Evolutionary conservation across 495 filamentous ascomycete genomes (phyloP).

Genomic region (Neurospora tetraspora): DNA sequence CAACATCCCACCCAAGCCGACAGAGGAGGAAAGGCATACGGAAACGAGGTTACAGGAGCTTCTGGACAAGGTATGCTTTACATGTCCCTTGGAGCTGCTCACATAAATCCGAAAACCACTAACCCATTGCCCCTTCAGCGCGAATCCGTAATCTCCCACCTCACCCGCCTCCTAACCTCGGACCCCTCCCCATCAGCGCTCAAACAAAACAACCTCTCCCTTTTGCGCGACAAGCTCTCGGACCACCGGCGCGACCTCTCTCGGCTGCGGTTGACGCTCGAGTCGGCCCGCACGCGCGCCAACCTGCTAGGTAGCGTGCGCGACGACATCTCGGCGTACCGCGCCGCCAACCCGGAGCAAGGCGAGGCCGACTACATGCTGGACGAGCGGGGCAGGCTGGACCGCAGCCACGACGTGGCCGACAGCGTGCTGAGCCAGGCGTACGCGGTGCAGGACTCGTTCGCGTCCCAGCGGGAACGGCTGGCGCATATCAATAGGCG

Average conservation of each 20-base stretch:
- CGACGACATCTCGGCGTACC: conserved; percentile 85
- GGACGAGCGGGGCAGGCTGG: conserved; percentile 73
- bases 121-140: conserved; percentile 41
- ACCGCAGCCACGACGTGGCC: conserved; percentile 75
- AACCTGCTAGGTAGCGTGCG: conserved; percentile 89
- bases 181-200: conserved; percentile 86
- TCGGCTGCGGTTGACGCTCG: conserved; percentile 57
- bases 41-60: conserved; percentile 79
- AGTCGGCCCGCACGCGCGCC: conserved; percentile 68
- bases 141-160: conserved; percentile 69
- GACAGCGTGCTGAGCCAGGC: conserved; percentile 92
- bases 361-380: conserved; percentile 96
- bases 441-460: conserved; percentile 91
- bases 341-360: conserved; percentile 63
- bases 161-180: conserved; percentile 84
- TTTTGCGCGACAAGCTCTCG: conserved; percentile 79
- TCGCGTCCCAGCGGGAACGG: conserved; percentile 76
- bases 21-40: conserved; percentile 70
- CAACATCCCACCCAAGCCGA: conserved; percentile 70
- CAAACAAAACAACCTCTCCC: conserved; percentile 87
- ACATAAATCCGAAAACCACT: neutral
- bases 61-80: conserved; percentile 53
- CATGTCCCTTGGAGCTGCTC: neutral
- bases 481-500: conserved; percentile 77
- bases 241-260: conserved; percentile 79